These are phyloP conservation scores for Zymoseptoria tritici DNA, from an alignment of 2,329 filamentous ascomycete genomes.

Conservation along the genomic window DNA sequence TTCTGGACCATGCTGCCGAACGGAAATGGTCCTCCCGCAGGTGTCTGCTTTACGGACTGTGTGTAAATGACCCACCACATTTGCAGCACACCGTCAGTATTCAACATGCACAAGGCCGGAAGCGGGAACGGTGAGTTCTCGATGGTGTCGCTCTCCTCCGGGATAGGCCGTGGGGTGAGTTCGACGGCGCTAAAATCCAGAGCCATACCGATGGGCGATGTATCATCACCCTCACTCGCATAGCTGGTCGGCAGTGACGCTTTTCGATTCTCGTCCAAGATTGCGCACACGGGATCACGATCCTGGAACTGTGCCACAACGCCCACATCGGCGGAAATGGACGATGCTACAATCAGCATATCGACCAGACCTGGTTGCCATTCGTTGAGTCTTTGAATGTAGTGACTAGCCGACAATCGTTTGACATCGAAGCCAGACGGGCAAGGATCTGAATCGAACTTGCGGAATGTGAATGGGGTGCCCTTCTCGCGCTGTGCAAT, in stretches of 20 bases:
- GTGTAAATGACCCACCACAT: conserved; percentile 91
- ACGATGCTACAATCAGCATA: conserved; percentile 73
- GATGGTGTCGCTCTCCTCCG: conserved; percentile 57
- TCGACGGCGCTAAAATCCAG: conserved; percentile 55
- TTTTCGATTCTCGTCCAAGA: conserved; percentile 64
- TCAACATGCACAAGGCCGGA: conserved; percentile 76
- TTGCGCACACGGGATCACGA: conserved; percentile 27
- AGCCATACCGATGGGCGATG: conserved; percentile 68
- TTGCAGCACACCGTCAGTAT: conserved; percentile 77
- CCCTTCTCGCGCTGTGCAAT: conserved; percentile 60
- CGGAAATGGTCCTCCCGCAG: conserved; percentile 32
- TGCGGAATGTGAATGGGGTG: conserved; percentile 62
- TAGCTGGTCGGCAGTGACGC: conserved; percentile 62
- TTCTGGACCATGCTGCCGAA: conserved; percentile 4
- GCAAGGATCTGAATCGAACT: conserved; percentile 61
- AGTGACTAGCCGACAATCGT: conserved; percentile 61
- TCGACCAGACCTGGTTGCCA: conserved; percentile 78
- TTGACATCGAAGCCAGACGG: conserved; percentile 52
- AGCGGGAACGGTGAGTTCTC: conserved; percentile 71
- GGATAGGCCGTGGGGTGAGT: conserved; percentile 19
- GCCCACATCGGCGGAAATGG: conserved; percentile 70
- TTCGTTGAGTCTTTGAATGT: conserved; percentile 66
- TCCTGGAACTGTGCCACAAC: conserved; percentile 67
- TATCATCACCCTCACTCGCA: conserved; percentile 60
- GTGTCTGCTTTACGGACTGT: conserved; percentile 69